Percentiles rank a stretch among this genome's conserved stretches.
These are phyloP conservation scores for Polychaeton citri DNA, from an alignment of 2,329 filamentous ascomycete species.

Conservation along the genomic window DNA sequence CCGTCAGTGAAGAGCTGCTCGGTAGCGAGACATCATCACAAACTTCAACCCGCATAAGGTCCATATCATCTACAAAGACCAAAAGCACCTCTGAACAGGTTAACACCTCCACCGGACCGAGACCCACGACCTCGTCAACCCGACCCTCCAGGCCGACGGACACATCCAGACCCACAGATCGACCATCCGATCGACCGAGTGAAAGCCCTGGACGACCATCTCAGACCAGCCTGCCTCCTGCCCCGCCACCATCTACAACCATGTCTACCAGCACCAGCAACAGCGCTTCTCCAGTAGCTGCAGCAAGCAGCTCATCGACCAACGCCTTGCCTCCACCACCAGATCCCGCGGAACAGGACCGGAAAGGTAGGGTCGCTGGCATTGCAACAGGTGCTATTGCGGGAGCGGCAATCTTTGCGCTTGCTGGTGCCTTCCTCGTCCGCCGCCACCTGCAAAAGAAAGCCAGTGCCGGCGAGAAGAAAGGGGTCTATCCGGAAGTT, in stretches of 20 bases:
- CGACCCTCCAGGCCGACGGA: too few relatives aligned
- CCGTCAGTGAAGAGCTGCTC: neutral
- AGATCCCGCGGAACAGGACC: neutral
- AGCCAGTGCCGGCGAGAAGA: conserved; percentile 2
- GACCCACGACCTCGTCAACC: conserved; percentile 1
- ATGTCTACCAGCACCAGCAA: conserved; percentile 3
- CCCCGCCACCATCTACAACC: conserved; percentile 3
- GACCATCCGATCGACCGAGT: too few relatives aligned
- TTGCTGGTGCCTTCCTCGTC: conserved; percentile 7
- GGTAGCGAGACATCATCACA: neutral
- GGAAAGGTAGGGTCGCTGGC: conserved; percentile 7
- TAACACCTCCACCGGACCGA: neutral
- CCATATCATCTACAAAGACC: neutral
- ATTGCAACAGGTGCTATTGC: conserved; percentile 10
- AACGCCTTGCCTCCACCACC: conserved; percentile 1
- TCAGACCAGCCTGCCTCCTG: neutral
- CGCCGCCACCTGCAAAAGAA: conserved; percentile 8
- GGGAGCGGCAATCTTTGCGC: conserved; percentile 8
- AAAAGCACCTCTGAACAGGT: neutral
- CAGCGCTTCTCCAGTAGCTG: too few relatives aligned
- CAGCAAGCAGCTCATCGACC: too few relatives aligned
- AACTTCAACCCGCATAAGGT: too few relatives aligned
- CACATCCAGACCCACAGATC: too few relatives aligned
- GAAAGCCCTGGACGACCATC: conserved; percentile 2
- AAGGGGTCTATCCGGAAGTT: conserved; percentile 9